Percentiles rank a stretch among this genome's conserved stretches.
Conservation (phyloP, 768 basidiomycete species). For the Lactarius deliciosus region DNA sequence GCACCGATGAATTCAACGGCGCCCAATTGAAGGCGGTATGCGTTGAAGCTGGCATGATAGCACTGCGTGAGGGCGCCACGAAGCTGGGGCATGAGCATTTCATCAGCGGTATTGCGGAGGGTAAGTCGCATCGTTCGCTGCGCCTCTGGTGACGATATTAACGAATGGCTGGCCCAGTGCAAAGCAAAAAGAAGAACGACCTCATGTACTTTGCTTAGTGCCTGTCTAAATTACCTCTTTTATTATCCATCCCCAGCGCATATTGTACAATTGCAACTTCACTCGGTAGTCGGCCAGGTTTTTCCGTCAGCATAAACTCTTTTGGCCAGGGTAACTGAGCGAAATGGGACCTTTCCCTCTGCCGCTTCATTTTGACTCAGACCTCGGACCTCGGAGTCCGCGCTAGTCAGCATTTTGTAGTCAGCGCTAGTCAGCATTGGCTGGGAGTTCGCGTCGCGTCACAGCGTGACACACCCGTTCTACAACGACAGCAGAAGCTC, state of each 20-base stretch:
- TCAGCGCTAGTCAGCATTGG: too few relatives aligned
- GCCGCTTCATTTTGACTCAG: too few relatives aligned
- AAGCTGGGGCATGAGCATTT: slow-evolving; percentile 94
- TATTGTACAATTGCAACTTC: slow-evolving; percentile 19
- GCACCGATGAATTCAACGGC: slow-evolving; percentile 98
- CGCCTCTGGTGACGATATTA: slow-evolving; percentile 10
- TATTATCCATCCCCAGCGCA: slow-evolving; percentile 19
- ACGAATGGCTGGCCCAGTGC: slow-evolving; percentile 55
- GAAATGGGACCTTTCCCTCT: too few relatives aligned
- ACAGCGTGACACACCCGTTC: neutral
- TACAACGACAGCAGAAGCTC: too few relatives aligned
- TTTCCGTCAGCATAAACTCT: neutral
- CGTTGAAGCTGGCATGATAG: slow-evolving; percentile 99
- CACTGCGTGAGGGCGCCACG: slow-evolving; percentile 87
- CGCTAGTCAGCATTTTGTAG: too few relatives aligned
- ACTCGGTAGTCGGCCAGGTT: neutral
- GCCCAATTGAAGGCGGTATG: slow-evolving; percentile 96
- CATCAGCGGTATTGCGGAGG: slow-evolving; percentile 87
- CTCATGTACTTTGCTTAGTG: slow-evolving; percentile 88
- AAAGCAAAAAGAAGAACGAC: slow-evolving; percentile 99
- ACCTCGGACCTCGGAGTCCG: too few relatives aligned
- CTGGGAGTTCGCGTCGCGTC: neutral
- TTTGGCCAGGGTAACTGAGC: too few relatives aligned
- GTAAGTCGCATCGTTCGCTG: slow-evolving; percentile 40
- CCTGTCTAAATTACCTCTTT: slow-evolving; percentile 14